Evolutionary conservation across 495 filamentous ascomycete genomes (phyloP).

Genomic region (Tirmania nivea): DNA sequence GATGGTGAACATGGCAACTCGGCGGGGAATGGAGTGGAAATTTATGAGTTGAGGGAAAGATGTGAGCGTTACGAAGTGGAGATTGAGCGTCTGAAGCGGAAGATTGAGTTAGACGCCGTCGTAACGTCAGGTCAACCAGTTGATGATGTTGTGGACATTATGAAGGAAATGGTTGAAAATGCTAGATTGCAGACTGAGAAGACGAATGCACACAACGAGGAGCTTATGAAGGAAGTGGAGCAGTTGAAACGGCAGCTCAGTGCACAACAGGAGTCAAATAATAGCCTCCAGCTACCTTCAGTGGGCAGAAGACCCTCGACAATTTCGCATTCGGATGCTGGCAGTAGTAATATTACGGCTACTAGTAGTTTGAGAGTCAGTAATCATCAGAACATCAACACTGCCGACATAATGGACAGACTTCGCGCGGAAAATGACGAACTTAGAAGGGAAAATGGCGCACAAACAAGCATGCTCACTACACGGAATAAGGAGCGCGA

Average conservation of each 20-base stretch:
- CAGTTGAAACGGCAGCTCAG: constrained; percentile 29
- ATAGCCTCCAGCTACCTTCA: constrained; percentile 21
- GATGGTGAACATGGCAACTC: constrained; percentile 26
- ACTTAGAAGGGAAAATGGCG: constrained; percentile 72
- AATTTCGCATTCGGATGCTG: not conserved
- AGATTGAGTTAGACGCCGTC: constrained; percentile 23
- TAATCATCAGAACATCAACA: not conserved
- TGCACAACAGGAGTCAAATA: constrained; percentile 20
- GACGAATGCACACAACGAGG: constrained; percentile 67
- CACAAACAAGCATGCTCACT: constrained; percentile 93
- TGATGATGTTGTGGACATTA: constrained; percentile 10
- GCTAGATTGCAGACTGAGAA: constrained; percentile 80
- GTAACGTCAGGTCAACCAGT: not conserved
- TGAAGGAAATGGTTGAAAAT: constrained; percentile 63
- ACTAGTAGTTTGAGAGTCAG: not conserved
- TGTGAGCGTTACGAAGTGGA: constrained; percentile 63
- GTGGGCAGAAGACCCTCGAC: not conserved
- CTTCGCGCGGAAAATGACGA: constrained; percentile 84
- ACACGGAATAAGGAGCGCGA: constrained; percentile 89
- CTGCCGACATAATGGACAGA: constrained; percentile 1
- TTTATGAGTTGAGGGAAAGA: constrained; percentile 59
- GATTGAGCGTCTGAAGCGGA: constrained; percentile 58
- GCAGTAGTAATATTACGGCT: not conserved
- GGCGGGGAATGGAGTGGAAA: constrained; percentile 55
- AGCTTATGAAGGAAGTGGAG: constrained; percentile 64